Evolutionary conservation across 176 grass and related monocot species (phyloP), one percentile per base, ranked within the genome.

Genomic region (Avena insularis): DNA sequence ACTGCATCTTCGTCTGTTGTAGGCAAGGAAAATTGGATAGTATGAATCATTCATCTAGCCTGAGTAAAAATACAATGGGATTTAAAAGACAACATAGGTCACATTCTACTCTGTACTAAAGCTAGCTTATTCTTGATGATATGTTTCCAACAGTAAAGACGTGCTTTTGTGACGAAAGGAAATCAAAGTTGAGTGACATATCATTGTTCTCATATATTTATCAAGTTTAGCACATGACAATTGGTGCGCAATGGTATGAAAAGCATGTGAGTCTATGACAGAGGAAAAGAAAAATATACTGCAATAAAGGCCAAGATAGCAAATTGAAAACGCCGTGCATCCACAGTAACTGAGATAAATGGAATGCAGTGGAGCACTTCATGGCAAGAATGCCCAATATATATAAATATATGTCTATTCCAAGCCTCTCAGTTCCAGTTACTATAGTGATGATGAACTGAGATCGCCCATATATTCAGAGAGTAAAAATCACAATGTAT

Each of bases 291-390:
- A 36, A 67, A 36, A 15, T 29, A 31, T 67, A 16, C 29, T 49
- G 21, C 45, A 74, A 13, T 49, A 74, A 74, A 74, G n/a, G 21
- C n/a, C 11, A 49, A 48, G 71, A 48, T 74, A 74, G 45, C 71
- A 74, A 48, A 74, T 33, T 50, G 45, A 75, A 75, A 19, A 27
- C 13, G 31, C 3, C 3, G 36, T n/a, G 2, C 56, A 60, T n/a
- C 19, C 19, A 59, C 19, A n/a, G 4, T 59, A 59, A 59, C 7
- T 59, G 56, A 59, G 56, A 59, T n/a, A 59, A 59, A 59, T 3
- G 9, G 29, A 21, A 78, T 2, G 33, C 31, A 54, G 7, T 4
- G 29, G 36, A 14, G 4, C 77, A 4, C 4, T 61, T 79, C 55
- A 61, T 36, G 21, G 19, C 56, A 38, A n/a, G 11, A 23, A 58